phyloP scores from a whole-genome alignment of 108 stramenopile genomes.

The Cyclotella sp. region DNA sequence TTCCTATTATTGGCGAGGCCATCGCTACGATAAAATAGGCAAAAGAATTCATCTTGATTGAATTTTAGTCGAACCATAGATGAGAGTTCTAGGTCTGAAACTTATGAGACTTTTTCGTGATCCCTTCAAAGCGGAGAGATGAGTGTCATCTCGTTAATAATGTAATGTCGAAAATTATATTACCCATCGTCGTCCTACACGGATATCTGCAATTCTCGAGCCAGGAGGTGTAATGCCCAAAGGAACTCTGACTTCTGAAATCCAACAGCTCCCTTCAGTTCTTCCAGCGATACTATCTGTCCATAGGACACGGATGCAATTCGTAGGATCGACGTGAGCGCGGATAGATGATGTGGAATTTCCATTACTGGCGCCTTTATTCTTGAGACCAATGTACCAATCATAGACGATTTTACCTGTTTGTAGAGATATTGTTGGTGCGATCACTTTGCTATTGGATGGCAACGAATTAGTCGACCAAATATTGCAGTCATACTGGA shows the following conservation, averaged over 20 bases:
- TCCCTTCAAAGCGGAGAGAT: neutral
- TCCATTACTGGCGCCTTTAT: neutral
- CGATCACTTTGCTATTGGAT: constrained; percentile 41
- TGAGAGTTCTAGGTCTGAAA: no score
- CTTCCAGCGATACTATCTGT: constrained; percentile 33
- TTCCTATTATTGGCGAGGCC: neutral
- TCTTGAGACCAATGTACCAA: constrained; percentile 40
- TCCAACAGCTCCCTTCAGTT: constrained; percentile 46
- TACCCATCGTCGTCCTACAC: constrained; percentile 51
- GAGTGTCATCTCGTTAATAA: neutral
- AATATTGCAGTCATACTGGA: neutral
- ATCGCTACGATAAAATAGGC: neutral
- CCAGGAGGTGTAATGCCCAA: constrained; percentile 39
- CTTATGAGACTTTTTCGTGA: neutral
- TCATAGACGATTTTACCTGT: constrained; percentile 57
- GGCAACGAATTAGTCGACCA: neutral
- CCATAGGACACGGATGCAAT: constrained; percentile 47
- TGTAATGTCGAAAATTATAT: constrained; percentile 4
- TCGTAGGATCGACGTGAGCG: constrained; percentile 53
- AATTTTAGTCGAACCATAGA: no score
- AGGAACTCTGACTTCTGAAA: constrained; percentile 43
- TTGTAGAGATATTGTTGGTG: constrained; percentile 54
- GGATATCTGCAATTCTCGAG: constrained; percentile 34
- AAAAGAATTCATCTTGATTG: no score
- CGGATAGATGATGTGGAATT: constrained; percentile 40